Percentiles rank a stretch among this genome's conserved stretches.
Conservation (phyloP, 257 asterid genomes). For the Ajuga chamaepitys region DNA sequence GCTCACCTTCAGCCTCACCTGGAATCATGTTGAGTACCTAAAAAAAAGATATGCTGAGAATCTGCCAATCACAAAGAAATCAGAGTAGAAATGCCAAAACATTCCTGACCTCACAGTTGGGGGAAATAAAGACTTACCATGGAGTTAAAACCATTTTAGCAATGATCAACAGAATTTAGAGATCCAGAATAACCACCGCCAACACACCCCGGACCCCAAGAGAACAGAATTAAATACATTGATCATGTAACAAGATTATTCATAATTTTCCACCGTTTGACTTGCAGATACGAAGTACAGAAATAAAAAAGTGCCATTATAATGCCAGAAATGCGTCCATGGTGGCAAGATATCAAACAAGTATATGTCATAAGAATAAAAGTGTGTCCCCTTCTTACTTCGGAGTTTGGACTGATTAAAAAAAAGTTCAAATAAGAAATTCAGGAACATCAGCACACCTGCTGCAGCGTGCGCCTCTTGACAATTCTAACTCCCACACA, state of each 20-base stretch:
- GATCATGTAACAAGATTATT: not conserved
- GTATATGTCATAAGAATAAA: not conserved
- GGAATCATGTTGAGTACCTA: conserved; percentile 85
- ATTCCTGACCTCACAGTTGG: conserved; percentile 10
- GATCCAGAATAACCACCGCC: not conserved
- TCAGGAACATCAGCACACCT: conserved; percentile 39
- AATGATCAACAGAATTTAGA: not conserved
- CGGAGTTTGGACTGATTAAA: not conserved
- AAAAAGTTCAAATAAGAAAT: not conserved
- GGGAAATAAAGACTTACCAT: conserved; percentile 14
- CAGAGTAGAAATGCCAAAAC: conserved; percentile 10
- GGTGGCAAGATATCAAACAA: conserved; percentile 8
- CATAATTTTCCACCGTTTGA: too few species aligned
- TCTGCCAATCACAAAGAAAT: conserved; percentile 7
- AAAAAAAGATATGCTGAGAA: conserved; percentile 4
- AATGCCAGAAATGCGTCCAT: not conserved
- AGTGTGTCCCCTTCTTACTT: not conserved
- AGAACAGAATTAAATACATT: not conserved
- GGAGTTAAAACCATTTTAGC: not conserved
- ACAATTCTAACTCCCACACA: conserved; percentile 93
- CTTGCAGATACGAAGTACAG: not conserved
- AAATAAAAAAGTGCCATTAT: not conserved
- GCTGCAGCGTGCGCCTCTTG: conserved; percentile 76
- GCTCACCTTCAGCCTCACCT: conserved; percentile 81
- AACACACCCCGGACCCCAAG: not conserved